These are phyloP conservation scores for Salmacisia buchloeana DNA, from an alignment of 1,284 basidiomycete species.

Conservation along the genomic window DNA sequence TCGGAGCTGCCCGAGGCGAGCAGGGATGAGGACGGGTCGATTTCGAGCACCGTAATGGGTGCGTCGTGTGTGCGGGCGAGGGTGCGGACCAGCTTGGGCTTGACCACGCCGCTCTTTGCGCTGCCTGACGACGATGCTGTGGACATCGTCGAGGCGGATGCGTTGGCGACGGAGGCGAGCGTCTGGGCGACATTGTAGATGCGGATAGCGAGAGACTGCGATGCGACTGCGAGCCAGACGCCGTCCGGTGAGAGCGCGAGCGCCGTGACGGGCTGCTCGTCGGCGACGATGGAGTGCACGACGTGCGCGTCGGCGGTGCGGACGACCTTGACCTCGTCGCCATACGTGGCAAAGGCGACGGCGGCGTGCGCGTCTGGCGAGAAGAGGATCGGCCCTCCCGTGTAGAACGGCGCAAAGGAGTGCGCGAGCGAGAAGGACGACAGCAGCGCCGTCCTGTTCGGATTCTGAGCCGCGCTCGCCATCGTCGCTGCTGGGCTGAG, in stretches of 20 bases:
- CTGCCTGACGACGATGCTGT: conserved; percentile 4
- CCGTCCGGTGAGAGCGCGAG: conserved; percentile 77
- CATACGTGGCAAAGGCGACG: background rate
- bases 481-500: background rate
- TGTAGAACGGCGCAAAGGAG: conserved; percentile 43
- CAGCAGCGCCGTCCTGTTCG: background rate
- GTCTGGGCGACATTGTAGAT: conserved; percentile 53
- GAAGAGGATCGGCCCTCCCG: conserved; percentile 28
- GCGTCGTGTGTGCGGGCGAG: conserved; percentile 80
- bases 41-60: conserved; percentile 73
- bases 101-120: conserved; percentile 16
- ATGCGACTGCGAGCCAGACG: conserved; percentile 59
- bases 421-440: conserved; percentile 1
- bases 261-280: conserved; percentile 12
- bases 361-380: background rate
- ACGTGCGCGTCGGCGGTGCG: background rate
- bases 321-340: conserved; percentile 3
- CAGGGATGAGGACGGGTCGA: conserved; percentile 80
- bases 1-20: conserved; percentile 93
- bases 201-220: conserved; percentile 55
- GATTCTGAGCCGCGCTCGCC: background rate
- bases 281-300: background rate
- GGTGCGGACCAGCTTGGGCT: conserved; percentile 58
- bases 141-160: background rate
- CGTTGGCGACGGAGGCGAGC: conserved; percentile 14